Evolutionary conservation across 2,329 filamentous ascomycete genomes (phyloP), one percentile per base, ranked within the genome.

Genomic region (Fusarium neocosmosporiellum): DNA sequence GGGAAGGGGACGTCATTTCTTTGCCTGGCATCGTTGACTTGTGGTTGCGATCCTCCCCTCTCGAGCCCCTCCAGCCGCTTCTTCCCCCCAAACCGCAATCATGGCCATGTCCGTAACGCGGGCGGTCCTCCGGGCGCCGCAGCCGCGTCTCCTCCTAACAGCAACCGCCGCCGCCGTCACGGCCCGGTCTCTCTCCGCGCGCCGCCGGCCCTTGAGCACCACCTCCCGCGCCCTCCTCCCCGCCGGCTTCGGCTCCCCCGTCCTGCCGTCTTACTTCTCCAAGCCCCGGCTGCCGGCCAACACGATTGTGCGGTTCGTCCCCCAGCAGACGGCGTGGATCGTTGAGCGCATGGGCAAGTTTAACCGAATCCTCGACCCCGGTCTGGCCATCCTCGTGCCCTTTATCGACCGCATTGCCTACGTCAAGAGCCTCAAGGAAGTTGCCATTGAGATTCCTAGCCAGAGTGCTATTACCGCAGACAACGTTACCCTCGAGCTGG

Each of bases 271-370:
- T n/a, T 97, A 97, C 84, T 97, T 97, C 83, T 92, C 93, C 80
- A 89, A 89, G 72, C 86, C 88, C 14, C 86, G 88, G 24, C 88
- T 98, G 60, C 96, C 96, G 31, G 94, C 95, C 76, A 99, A 99
- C 84, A 99, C 96, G 5, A 87, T 99, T 71, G 87, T 99, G 78
- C 94, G 96, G 69, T 99, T 98, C 84, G 96, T 99, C 46, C 96
- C 96, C n/a, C 96, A 99, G 84, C 96, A 99, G 86, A 98, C 96
- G 77, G 96, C 96, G 82, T 99, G 96, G 96, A 96, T 99, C 67
- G 96, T 99, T 65, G 96, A 99, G 89, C 95, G 96, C 80, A 99
- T 99, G 96, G 96, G 96, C 78, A 96, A 95, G 84, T 99, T 98
- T 86, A 93, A 94, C 84, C 90, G 95, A 69, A 98, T 99, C 79